Evolutionary conservation across 257 asterid genomes (phyloP).

Genomic region (Nyctanthes arbortristis): DNA sequence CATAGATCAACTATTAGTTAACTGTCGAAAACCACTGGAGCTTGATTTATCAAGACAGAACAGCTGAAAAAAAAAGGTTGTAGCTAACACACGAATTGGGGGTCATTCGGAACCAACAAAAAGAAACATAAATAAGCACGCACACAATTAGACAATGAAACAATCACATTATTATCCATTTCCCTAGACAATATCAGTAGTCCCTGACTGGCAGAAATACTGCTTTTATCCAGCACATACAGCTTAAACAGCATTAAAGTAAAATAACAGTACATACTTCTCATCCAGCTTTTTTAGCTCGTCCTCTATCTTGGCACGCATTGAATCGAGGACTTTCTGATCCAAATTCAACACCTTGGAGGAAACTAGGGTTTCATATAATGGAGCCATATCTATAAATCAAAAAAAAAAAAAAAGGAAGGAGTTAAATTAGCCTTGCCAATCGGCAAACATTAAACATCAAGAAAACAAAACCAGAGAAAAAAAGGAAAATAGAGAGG

Average conservation of each 20-base stretch:
- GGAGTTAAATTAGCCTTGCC: background rate
- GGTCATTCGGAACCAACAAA: background rate
- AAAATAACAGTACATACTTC: constrained; percentile 43
- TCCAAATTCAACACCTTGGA: constrained; percentile 60
- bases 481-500: too few species aligned
- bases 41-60: background rate
- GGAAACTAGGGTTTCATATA: constrained; percentile 77
- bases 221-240: background rate
- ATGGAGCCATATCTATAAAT: constrained; percentile 84
- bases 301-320: constrained; percentile 64
- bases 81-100: background rate
- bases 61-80: background rate
- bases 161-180: background rate
- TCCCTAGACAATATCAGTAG: background rate
- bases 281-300: constrained; percentile 77
- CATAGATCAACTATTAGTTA: background rate
- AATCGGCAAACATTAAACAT: background rate
- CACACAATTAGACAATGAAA: background rate
- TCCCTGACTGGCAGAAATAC: background rate
- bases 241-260: background rate
- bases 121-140: too few species aligned
- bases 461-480: background rate
- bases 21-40: background rate
- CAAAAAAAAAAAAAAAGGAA: constrained; percentile 2
- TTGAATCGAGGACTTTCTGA: constrained; percentile 65